Conservation (phyloP, 257 asterid genomes). For the Solanum lycopersicoides region DNA sequence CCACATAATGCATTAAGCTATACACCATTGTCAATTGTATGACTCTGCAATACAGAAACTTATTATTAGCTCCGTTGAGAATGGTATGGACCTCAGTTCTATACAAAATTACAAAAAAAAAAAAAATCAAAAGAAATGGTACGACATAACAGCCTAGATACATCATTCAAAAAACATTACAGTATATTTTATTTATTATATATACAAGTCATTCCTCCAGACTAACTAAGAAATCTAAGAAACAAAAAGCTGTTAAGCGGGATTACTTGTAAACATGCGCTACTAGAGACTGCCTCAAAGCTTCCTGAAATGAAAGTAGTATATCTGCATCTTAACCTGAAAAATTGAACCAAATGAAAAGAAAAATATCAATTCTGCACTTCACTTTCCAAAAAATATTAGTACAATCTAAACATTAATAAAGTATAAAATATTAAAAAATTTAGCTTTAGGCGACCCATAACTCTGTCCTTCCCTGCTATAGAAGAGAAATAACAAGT, state of each 20-base stretch:
- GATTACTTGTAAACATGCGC: not conserved
- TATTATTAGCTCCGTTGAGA: not conserved
- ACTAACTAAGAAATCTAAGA: not conserved
- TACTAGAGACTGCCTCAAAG: not conserved
- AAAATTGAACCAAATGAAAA: not conserved
- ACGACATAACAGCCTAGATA: not conserved
- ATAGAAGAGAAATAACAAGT: not conserved
- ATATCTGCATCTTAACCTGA: not conserved
- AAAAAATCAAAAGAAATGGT: not conserved
- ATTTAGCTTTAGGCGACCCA: constrained; percentile 1
- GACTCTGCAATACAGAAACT: not conserved
- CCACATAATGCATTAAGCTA: not conserved
- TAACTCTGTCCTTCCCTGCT: not conserved
- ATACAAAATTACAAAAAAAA: not conserved
- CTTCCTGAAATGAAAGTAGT: not conserved
- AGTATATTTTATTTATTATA: too few relatives aligned
- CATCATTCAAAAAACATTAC: not conserved
- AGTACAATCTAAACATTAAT: not conserved
- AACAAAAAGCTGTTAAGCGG: not conserved
- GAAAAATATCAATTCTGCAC: not conserved
- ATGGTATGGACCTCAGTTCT: not conserved
- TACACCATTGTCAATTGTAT: not conserved
- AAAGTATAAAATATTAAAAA: not conserved
- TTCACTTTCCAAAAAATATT: not conserved
- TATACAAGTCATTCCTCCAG: not conserved